These are phyloP conservation scores for Aquanectria penicillioides DNA, from an alignment of 2,329 filamentous ascomycete genomes.

Conservation along the genomic window DNA sequence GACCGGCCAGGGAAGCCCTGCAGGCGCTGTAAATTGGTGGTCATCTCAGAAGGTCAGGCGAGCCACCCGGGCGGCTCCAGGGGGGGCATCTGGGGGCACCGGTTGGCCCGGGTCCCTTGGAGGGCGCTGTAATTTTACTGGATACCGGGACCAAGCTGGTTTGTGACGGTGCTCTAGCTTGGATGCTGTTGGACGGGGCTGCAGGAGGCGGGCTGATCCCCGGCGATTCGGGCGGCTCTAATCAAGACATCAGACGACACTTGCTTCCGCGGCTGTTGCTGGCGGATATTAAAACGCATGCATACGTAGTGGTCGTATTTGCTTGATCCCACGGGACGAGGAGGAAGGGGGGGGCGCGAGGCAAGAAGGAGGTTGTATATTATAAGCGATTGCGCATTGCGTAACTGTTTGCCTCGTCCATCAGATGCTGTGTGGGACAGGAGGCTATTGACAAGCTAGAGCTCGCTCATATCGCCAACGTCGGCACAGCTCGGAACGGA, in stretches of 20 bases:
- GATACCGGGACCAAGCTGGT: neutral
- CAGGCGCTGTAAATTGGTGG: constrained; percentile 4
- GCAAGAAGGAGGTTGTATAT: too few species aligned
- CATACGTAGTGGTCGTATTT: neutral
- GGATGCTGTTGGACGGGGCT: constrained; percentile 1
- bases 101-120: neutral
- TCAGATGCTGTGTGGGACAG: too few species aligned
- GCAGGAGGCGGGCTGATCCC: neutral
- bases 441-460: too few species aligned
- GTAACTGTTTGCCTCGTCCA: too few species aligned
- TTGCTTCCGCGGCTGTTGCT: constrained; percentile 17
- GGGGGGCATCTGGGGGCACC: constrained; percentile 5
- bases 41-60: constrained; percentile 7
- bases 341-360: too few species aligned
- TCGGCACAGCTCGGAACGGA: too few species aligned
- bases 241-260: constrained; percentile 33
- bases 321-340: neutral
- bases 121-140: constrained; percentile 16
- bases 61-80: constrained; percentile 7
- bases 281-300: too few species aligned
- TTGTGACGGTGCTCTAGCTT: neutral
- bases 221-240: constrained; percentile 13
- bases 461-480: too few species aligned
- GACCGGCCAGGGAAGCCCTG: constrained; percentile 10
- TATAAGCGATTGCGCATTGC: too few species aligned